A percentile compares a stretch with the other conserved stretches of the same genome.
phyloP scores from a whole-genome alignment of 495 filamentous ascomycete genomes.

The Aspergillus asperescens region DNA sequence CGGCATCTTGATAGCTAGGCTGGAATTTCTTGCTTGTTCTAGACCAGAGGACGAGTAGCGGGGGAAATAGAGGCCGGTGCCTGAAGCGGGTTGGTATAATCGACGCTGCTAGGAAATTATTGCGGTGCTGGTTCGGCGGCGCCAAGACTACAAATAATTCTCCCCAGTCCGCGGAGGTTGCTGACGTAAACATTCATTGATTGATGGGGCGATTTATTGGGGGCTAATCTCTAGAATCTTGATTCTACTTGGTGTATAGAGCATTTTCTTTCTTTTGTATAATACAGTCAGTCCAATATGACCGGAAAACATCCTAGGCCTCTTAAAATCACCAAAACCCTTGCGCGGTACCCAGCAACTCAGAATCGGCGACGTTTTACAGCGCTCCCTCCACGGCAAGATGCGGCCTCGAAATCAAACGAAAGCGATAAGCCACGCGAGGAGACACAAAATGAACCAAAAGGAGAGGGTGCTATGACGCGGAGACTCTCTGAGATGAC shows the following conservation, averaged over 20 bases:
- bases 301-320: constrained; percentile 17
- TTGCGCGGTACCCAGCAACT: constrained; percentile 15
- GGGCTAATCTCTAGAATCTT: not conserved
- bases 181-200: constrained; percentile 31
- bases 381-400: constrained; percentile 21
- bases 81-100: not conserved
- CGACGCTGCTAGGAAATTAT: not conserved
- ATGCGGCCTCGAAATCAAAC: constrained; percentile 18
- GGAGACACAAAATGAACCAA: constrained; percentile 15
- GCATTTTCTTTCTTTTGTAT: constrained; percentile 1
- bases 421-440: constrained; percentile 7
- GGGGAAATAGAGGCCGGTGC: not conserved
- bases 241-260: not conserved
- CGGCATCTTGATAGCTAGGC: constrained; percentile 40
- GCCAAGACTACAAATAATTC: constrained; percentile 20
- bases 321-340: constrained; percentile 15
- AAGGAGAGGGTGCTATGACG: constrained; percentile 59
- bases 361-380: constrained; percentile 20
- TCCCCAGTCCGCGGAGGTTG: constrained; percentile 36
- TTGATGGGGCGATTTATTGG: not conserved
- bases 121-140: constrained; percentile 16
- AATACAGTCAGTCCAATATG: constrained; percentile 20
- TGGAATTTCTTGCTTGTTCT: not conserved
- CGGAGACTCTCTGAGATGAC: constrained; percentile 72
- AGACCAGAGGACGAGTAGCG: not conserved